Evolutionary conservation across 2,329 filamentous ascomycete genomes (phyloP).

Genomic region (Colletotrichum zoysiae): DNA sequence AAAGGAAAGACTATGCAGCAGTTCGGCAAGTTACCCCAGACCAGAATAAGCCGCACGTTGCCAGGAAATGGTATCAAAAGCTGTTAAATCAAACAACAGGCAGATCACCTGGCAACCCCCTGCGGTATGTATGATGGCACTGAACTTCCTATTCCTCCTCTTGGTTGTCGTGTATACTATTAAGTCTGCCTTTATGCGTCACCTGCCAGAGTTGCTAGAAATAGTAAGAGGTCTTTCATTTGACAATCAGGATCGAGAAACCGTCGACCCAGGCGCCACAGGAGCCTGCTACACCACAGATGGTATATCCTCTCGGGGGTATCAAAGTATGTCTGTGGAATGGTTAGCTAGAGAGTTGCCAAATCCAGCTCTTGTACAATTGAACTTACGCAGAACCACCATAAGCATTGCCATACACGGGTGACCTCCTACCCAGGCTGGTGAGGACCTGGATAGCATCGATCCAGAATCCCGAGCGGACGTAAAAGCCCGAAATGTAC

Average conservation of each 20-base stretch:
- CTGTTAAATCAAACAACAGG: background rate
- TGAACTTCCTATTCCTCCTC: background rate
- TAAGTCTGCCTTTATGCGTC: background rate
- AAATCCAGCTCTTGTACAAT: background rate
- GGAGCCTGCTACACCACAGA: slow-evolving; percentile 89
- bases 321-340: slow-evolving; percentile 82
- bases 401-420: slow-evolving; percentile 82
- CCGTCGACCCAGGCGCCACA: slow-evolving; percentile 86
- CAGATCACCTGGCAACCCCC: background rate
- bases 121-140: background rate
- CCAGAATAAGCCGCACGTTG: slow-evolving; percentile 9
- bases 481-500: slow-evolving; percentile 85
- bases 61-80: slow-evolving; percentile 21
- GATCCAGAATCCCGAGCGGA: slow-evolving; percentile 85
- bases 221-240: slow-evolving; percentile 8
- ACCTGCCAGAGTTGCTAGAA: background rate
- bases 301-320: slow-evolving; percentile 87
- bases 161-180: background rate
- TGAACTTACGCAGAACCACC: slow-evolving; percentile 84
- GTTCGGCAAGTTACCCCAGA: background rate
- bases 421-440: slow-evolving; percentile 86
- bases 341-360: slow-evolving; percentile 43
- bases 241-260: slow-evolving; percentile 78
- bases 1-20: background rate
- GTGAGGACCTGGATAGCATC: slow-evolving; percentile 93